These are phyloP conservation scores for Myrica gale DNA, from an alignment of 306 rosid species.

Conservation along the genomic window DNA sequence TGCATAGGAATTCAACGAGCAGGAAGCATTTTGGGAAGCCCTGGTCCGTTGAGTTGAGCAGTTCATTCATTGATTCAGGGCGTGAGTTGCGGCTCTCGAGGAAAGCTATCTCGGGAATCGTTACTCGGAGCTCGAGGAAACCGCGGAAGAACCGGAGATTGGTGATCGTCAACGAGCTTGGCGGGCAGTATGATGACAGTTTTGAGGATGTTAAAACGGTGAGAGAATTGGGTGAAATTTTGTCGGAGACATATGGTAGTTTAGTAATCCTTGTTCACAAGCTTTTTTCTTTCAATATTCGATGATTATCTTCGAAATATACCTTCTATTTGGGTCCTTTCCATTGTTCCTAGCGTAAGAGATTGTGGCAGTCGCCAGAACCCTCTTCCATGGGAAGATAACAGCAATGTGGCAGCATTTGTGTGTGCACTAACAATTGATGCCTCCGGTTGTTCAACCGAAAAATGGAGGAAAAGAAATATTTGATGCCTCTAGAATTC, in stretches of 20 bases:
- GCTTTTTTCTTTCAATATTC: no score
- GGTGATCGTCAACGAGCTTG: conserved; percentile 61
- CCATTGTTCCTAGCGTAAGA: background rate
- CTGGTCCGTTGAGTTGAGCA: conserved; percentile 45
- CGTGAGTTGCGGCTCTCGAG: conserved; percentile 55
- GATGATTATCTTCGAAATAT: no score
- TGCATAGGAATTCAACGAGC: conserved; percentile 46
- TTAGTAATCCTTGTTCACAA: background rate
- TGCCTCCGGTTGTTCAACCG: background rate
- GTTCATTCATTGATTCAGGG: conserved; percentile 62
- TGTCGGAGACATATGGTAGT: background rate
- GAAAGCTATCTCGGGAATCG: conserved; percentile 30
- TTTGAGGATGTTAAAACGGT: conserved; percentile 88
- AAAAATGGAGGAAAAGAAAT: background rate
- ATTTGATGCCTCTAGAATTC: background rate
- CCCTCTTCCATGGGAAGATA: background rate
- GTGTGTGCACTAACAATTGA: background rate
- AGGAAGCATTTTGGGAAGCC: conserved; percentile 46
- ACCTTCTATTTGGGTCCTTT: background rate
- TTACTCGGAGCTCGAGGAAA: conserved; percentile 51
- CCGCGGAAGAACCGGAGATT: conserved; percentile 52
- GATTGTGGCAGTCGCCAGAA: background rate
- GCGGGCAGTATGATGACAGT: conserved; percentile 81
- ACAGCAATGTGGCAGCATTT: background rate
- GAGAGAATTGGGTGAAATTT: conserved; percentile 15